Conservation (phyloP, 2,329 filamentous ascomycete genomes). For the Trichoderma polysporum region DNA sequence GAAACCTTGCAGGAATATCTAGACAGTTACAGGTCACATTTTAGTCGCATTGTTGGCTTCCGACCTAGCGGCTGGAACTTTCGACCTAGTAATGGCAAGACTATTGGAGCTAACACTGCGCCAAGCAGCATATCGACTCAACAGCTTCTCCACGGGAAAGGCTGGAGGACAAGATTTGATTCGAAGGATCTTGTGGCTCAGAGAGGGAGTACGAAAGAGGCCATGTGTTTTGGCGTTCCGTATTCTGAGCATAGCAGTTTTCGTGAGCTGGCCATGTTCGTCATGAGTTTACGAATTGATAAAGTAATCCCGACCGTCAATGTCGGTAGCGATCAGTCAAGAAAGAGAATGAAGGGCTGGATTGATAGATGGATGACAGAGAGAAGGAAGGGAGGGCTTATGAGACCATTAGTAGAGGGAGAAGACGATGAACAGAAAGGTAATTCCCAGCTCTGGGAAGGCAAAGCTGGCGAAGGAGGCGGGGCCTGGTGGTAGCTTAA, state of each 20-base stretch:
- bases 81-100: conserved; percentile 58
- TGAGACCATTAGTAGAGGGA: conserved; percentile 45
- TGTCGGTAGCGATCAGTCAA: conserved; percentile 57
- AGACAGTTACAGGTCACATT: conserved; percentile 73
- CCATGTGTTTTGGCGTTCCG: conserved; percentile 88
- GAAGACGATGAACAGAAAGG: conserved; percentile 34
- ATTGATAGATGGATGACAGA: conserved; percentile 62
- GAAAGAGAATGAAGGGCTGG: conserved; percentile 64
- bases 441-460: conserved; percentile 39
- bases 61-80: conserved; percentile 95
- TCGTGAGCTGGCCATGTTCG: conserved; percentile 88
- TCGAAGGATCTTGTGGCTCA: conserved; percentile 74
- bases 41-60: conserved; percentile 85
- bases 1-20: conserved; percentile 92
- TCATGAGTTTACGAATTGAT: conserved; percentile 82
- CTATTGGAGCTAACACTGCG: conserved; percentile 55
- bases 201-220: conserved; percentile 77
- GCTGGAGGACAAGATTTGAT: conserved; percentile 75
- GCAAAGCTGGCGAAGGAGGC: conserved; percentile 40
- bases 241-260: conserved; percentile 97
- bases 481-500: conserved; percentile 40
- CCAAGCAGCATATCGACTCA: conserved; percentile 51
- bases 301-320: conserved; percentile 94
- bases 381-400: conserved; percentile 54
- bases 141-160: conserved; percentile 55